Evolutionary conservation across 2,329 filamentous ascomycete genomes (phyloP), one percentile per base, ranked within the genome.

Genomic region (Metarhizium brunneum): DNA sequence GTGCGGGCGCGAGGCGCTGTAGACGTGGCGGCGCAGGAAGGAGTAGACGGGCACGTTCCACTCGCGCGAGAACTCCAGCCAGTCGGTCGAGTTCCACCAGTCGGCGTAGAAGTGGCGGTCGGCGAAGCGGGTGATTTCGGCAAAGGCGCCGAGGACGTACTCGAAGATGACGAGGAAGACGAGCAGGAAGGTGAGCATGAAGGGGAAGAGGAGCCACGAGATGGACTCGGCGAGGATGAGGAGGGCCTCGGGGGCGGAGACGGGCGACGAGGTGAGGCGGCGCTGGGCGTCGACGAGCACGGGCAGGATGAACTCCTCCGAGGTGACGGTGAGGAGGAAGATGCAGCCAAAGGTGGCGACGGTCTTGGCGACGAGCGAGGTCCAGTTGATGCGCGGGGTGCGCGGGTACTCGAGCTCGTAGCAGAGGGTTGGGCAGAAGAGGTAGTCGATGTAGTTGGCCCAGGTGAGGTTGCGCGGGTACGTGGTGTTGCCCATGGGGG

Each of bases 141-240:
- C 94, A 65, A 95, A 96, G 50, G 92, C 92, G 56, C 92, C 94
- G 38, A 97, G 83, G 11, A 96, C 82, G 71, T 97, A 99, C 71
- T 99, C 94, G 70, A 97, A 99, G 65, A 97, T 97, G 70, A 96
- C 91, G 57, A 99, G 84, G 76, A 99, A 99, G 55, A 97, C 92
- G 50, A 97, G 84, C 4, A 97, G 77, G 69, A 97, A 95, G 4
- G 87, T 95, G 58, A 97, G 80, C 90, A 96, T 96, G 71, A 97
- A 99, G 3, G 94, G 94, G 72, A 96, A 97, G 25, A 99, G 81
- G 18, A 99, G 83, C 77, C 89, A 85, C 56, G 88, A 92, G 66
- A 96, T 92, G 14, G 88, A 91, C 76, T 97, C 94, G 32, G 88
- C 84, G 29, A 99, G 79, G 61, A 96, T 85, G 57, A 99, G 81